These are phyloP conservation scores for Hypoxylon rickii DNA, from an alignment of 495 filamentous ascomycete species.

Conservation along the genomic window DNA sequence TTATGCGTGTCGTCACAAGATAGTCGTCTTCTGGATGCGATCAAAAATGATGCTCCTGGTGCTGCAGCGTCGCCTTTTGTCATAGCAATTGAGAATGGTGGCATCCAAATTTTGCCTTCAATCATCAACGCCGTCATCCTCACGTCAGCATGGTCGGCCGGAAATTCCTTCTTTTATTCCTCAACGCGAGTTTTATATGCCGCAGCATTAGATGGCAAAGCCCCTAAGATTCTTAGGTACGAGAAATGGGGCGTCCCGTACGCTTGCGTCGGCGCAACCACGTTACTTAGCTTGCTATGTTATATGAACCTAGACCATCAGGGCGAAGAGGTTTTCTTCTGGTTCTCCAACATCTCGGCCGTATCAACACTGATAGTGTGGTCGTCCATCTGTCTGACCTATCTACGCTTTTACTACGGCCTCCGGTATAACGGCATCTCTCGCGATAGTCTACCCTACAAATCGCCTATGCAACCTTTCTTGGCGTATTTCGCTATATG, in stretches of 20 bases:
- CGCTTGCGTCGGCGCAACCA: constrained; percentile 56
- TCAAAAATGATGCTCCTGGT: constrained; percentile 48
- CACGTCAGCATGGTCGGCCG: constrained; percentile 67
- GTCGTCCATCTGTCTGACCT: constrained; percentile 59
- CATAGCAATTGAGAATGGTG: constrained; percentile 62
- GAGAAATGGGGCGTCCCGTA: constrained; percentile 61
- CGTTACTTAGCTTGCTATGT: constrained; percentile 56
- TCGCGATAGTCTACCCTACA: constrained; percentile 60
- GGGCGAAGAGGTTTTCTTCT: constrained; percentile 57
- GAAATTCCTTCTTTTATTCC: constrained; percentile 72
- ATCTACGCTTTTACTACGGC: constrained; percentile 62
- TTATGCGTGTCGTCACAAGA: constrained; percentile 61
- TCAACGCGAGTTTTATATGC: constrained; percentile 68
- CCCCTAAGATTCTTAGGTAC: constrained; percentile 59
- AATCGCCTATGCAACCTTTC: constrained; percentile 63
- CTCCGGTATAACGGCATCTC: constrained; percentile 59
- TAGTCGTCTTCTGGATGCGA: constrained; percentile 52
- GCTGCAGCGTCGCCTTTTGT: constrained; percentile 66
- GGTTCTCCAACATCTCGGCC: constrained; percentile 62
- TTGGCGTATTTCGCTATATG: constrained; percentile 61
- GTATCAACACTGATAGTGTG: constrained; percentile 66
- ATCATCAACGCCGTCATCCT: constrained; percentile 76
- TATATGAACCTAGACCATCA: constrained; percentile 57
- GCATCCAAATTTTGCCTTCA: constrained; percentile 64
- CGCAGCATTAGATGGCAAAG: constrained; percentile 60